Base-by-base conservation (phyloP, 2,329 filamentous ascomycete species). In the Aspergillus novoparasiticus region DNA sequence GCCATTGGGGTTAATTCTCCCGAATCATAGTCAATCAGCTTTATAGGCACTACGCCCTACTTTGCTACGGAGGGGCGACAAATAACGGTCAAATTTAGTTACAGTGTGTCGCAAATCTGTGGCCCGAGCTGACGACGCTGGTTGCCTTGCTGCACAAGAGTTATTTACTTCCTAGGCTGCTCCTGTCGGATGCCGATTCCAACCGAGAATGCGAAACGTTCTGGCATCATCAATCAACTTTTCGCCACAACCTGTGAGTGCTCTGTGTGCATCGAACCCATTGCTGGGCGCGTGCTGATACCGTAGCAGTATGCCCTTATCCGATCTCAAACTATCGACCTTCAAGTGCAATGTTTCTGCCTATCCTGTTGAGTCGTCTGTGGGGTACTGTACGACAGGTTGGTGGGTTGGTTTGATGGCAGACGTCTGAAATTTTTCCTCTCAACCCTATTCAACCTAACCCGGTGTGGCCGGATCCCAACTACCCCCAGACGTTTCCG, bases 201-300 rank as follows among this genome's bases (percentile, higher is more conserved):
- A 68, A 61, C 64, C 64, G 66, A 62, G 32, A 34, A 45, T 59
- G 57, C 60, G 60, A 66, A 58, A 58, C 43, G 50, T 57, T 61
- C 46, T 58, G 64, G 39, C 57, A 63, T 57, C 48, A 34, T 62
- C 60, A 51, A 46, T 63, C 64, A 64, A 48, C 28, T 60, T 30
- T 43, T 46, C 53, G 54, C 57, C 66, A 59, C 61, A 62, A 57
- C 66, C 62, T 62, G 61, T 60, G 50, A 60, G 57, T 61, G 56
- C 66, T 58, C 64, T 60, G 58, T 64, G 57, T 64, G 51, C 59
- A 62, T 67, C 32, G 59, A 39, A 60, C 55, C 62, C 57, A 54
- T 60, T 51, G 32, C 58, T 64, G 61, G 64, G 68, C 68, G 68
- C 67, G 57, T 70, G 61, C 66, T 68, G 64, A 69, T 64, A 66